Conservation (phyloP, 2,329 filamentous ascomycete genomes). For the Xylariaceae sp. region DNA sequence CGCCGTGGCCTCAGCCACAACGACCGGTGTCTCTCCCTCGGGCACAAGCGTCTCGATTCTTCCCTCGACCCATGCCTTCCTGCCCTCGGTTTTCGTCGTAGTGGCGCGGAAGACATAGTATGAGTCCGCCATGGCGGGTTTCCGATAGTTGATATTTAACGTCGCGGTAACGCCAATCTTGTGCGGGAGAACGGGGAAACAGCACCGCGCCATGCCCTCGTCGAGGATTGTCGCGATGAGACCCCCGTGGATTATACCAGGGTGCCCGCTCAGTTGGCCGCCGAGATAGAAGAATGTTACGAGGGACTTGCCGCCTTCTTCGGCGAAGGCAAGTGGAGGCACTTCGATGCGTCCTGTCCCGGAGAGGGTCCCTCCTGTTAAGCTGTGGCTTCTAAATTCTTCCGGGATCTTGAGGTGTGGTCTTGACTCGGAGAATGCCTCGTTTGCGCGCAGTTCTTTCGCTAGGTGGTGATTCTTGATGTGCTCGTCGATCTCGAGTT, state of each 20-base stretch:
- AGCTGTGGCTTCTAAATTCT: slow-evolving; percentile 65
- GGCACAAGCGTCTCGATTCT: slow-evolving; percentile 74
- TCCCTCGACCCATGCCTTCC: slow-evolving; percentile 93
- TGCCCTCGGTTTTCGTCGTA: slow-evolving; percentile 82
- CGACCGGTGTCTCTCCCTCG: slow-evolving; percentile 59
- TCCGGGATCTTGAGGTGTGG: slow-evolving; percentile 85
- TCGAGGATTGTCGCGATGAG: slow-evolving; percentile 89
- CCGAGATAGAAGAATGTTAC: slow-evolving; percentile 78
- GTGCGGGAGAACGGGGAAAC: slow-evolving; percentile 83
- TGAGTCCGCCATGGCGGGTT: slow-evolving; percentile 70
- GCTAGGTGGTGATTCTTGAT: slow-evolving; percentile 77
- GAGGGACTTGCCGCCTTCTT: slow-evolving; percentile 65
- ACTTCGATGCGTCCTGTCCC: slow-evolving; percentile 75
- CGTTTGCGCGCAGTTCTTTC: slow-evolving; percentile 62
- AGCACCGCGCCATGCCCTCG: slow-evolving; percentile 83
- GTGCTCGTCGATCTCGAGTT: slow-evolving; percentile 63
- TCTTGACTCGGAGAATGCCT: slow-evolving; percentile 70
- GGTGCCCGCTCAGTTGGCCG: slow-evolving; percentile 79
- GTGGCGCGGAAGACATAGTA: slow-evolving; percentile 77
- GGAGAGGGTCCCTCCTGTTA: slow-evolving; percentile 77
- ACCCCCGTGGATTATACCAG: slow-evolving; percentile 86
- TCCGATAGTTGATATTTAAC: slow-evolving; percentile 78
- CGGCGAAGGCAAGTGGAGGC: slow-evolving; percentile 75
- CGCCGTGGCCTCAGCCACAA: slow-evolving; percentile 79
- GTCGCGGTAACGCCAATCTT: slow-evolving; percentile 84